Evolutionary conservation across 345 rosid species (phyloP).

Genomic region (Melastoma malabathricum): DNA sequence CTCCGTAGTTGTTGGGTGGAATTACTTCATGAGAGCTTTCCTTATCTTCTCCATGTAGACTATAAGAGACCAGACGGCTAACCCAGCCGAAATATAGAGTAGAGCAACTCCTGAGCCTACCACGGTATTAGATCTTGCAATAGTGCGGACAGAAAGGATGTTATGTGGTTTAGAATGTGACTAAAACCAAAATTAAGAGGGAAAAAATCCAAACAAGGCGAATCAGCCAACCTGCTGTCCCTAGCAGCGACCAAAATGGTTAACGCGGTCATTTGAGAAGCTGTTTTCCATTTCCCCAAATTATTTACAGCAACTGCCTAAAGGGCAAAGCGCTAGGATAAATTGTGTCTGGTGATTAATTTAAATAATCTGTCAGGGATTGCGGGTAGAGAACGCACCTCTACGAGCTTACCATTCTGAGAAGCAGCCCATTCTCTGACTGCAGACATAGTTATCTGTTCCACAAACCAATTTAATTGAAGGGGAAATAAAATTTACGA

Average conservation of each 20-base stretch:
- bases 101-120: constrained; percentile 58
- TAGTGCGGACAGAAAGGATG: constrained; percentile 22
- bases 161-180: neutral
- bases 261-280: constrained; percentile 86
- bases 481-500: neutral
- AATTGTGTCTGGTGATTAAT: too few species aligned
- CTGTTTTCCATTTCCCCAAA: constrained; percentile 99
- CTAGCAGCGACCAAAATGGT: constrained; percentile 79
- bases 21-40: constrained; percentile 55
- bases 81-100: constrained; percentile 89
- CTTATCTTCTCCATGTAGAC: constrained; percentile 82
- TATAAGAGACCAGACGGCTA: constrained; percentile 76
- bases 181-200: neutral
- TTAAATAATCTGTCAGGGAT: too few species aligned
- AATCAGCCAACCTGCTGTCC: constrained; percentile 48
- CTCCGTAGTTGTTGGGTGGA: neutral
- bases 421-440: constrained; percentile 99
- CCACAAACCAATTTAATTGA: constrained; percentile 8
- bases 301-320: constrained; percentile 99
- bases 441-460: constrained; percentile 96
- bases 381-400: constrained; percentile 31
- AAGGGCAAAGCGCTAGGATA: neutral
- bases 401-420: constrained; percentile 59
- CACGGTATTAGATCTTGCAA: constrained; percentile 34
- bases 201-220: neutral